phyloP scores from a whole-genome alignment of 495 filamentous ascomycete genomes.

The Xylaria palmicola region DNA sequence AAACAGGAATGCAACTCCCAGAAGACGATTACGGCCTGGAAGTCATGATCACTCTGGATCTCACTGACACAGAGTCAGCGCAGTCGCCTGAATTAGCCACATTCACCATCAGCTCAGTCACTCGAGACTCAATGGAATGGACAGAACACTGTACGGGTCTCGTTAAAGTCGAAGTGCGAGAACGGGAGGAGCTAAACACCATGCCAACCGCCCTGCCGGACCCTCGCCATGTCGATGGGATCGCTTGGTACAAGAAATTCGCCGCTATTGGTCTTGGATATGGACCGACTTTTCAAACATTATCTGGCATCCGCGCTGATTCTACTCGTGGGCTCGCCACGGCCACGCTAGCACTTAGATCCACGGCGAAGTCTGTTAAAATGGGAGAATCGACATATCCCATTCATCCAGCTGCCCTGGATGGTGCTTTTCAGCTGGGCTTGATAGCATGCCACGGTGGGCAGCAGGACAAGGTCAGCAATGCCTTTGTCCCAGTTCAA shows the following conservation, averaged over 20 bases:
- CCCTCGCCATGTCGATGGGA: background rate
- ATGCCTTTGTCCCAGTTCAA: slow-evolving; percentile 13
- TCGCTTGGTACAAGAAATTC: slow-evolving; percentile 21
- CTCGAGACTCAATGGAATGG: slow-evolving; percentile 8
- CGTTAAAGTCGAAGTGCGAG: slow-evolving; percentile 18
- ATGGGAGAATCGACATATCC: slow-evolving; percentile 31
- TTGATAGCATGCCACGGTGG: slow-evolving; percentile 25
- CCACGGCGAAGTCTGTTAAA: slow-evolving; percentile 21
- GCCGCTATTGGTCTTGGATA: slow-evolving; percentile 20
- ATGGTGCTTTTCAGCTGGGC: slow-evolving; percentile 21
- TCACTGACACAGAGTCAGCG: background rate
- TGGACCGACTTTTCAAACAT: slow-evolving; percentile 21
- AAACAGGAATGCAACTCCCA: slow-evolving; percentile 29
- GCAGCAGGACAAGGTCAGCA: background rate
- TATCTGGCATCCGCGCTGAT: slow-evolving; percentile 17
- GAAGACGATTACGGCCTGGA: slow-evolving; percentile 34
- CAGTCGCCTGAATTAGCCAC: slow-evolving; percentile 5
- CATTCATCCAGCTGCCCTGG: slow-evolving; percentile 40
- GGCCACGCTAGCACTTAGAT: slow-evolving; percentile 26
- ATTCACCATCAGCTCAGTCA: slow-evolving; percentile 22
- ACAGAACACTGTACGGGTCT: slow-evolving; percentile 25
- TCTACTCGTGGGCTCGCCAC: background rate
- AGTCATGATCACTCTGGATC: slow-evolving; percentile 10
- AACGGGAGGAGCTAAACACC: background rate
- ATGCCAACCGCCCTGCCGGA: background rate